Evolutionary conservation across 2,329 filamentous ascomycete species (phyloP).

Genomic region (Pseudogymnoascus sp.): DNA sequence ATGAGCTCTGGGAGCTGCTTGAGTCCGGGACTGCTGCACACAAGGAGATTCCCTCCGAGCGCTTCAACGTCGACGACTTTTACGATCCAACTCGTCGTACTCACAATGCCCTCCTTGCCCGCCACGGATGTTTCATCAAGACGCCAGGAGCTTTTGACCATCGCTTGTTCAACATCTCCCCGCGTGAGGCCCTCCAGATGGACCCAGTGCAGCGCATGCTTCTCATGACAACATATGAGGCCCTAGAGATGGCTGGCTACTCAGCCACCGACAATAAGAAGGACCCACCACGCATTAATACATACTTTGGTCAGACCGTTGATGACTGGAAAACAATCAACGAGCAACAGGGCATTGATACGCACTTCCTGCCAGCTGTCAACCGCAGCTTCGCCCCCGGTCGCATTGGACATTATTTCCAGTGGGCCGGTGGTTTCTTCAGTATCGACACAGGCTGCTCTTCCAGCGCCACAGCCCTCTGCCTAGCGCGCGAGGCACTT

Average conservation of each 20-base stretch:
- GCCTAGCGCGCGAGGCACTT: slow-evolving; percentile 64
- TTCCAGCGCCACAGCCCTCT: slow-evolving; percentile 64
- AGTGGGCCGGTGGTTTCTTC: slow-evolving; percentile 65
- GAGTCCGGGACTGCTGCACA: slow-evolving; percentile 67
- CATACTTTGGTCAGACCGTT: slow-evolving; percentile 11
- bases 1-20: slow-evolving; percentile 36
- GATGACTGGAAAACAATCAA: slow-evolving; percentile 14
- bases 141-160: slow-evolving; percentile 69
- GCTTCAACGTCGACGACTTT: slow-evolving; percentile 64
- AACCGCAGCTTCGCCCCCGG: slow-evolving; percentile 41
- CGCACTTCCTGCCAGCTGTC: slow-evolving; percentile 41
- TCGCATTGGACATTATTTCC: slow-evolving; percentile 70
- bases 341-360: slow-evolving; percentile 10
- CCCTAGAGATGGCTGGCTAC: slow-evolving; percentile 69
- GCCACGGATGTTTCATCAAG: slow-evolving; percentile 63
- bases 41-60: slow-evolving; percentile 49
- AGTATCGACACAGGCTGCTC: slow-evolving; percentile 75
- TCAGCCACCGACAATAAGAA: slow-evolving; percentile 72
- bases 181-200: slow-evolving; percentile 67
- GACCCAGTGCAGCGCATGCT: slow-evolving; percentile 72
- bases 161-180: slow-evolving; percentile 78
- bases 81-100: slow-evolving; percentile 61
- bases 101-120: slow-evolving; percentile 67
- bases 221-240: slow-evolving; percentile 68
- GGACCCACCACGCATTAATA: slow-evolving; percentile 45